These are phyloP conservation scores for Tuber microsphaerosporum DNA, from an alignment of 495 filamentous ascomycete species.

Conservation along the genomic window DNA sequence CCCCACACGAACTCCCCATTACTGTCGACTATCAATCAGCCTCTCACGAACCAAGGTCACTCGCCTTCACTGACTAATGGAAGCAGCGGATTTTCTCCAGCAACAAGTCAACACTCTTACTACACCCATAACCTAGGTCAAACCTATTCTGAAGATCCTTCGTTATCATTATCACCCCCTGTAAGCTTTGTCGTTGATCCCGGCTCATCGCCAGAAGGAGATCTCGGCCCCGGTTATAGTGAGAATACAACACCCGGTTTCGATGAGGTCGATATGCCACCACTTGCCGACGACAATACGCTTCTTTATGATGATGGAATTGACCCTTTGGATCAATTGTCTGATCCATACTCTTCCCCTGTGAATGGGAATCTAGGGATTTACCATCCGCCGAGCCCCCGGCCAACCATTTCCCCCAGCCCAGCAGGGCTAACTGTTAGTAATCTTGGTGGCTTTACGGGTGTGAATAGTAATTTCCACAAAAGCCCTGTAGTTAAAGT, in stretches of 20 bases:
- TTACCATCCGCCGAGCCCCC: slow-evolving; percentile 35
- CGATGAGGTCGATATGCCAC: slow-evolving; percentile 33
- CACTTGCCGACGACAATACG: slow-evolving; percentile 23
- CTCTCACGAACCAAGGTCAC: background rate
- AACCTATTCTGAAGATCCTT: background rate
- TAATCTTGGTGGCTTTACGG: background rate
- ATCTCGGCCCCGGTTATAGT: slow-evolving; percentile 11
- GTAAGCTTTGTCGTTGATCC: background rate
- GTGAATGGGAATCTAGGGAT: slow-evolving; percentile 3
- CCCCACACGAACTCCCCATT: background rate
- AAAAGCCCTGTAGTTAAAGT: slow-evolving; percentile 32
- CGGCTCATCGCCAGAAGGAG: background rate
- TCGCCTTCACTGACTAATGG: background rate
- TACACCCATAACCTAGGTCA: background rate
- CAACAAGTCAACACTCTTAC: background rate
- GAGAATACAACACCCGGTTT: slow-evolving; percentile 37
- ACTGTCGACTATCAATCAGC: background rate
- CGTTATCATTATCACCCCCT: background rate
- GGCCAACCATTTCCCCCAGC: slow-evolving; percentile 31
- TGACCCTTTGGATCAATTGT: slow-evolving; percentile 5
- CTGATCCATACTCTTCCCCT: slow-evolving; percentile 8
- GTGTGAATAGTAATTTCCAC: slow-evolving; percentile 5
- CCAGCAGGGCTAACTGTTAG: slow-evolving; percentile 12
- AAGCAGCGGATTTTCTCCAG: background rate
- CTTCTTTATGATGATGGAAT: slow-evolving; percentile 8